Evolutionary conservation across 2,329 filamentous ascomycete species (phyloP), one percentile per base, ranked within the genome.

Genomic region (Didymella pomorum): DNA sequence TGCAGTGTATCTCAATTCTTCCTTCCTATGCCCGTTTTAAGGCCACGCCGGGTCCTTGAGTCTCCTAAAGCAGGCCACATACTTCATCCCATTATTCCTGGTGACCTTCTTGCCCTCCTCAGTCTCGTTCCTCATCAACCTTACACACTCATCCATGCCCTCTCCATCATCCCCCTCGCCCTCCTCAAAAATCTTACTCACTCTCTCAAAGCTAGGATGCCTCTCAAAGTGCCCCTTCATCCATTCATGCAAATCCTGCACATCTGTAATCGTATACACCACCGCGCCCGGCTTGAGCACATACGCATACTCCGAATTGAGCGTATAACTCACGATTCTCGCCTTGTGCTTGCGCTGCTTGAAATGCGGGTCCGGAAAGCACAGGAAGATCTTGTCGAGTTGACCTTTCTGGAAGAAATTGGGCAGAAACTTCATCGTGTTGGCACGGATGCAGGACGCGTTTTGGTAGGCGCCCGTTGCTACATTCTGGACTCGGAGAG

Each of bases 401-500:
- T 97, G 93, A 14, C 80, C 83, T 71, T 89, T 90, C 53, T 79
- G 81, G 82, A 99, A 98, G 83, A 97, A 97, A 75, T 99, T 98
- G 62, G 96, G 94, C n/a, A 99, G 82, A 78, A 98, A 99, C 77
- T 99, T 99, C 95, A 99, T 99, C 5, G 92, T 92, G 80, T 99
- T 99, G 65, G 92, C 91, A 62, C 95, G 89, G 46, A 99, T 82
- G 73, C 92, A 96, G 31, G 90, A 88, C 52, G 94, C 89, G 76
- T 99, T 99, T 73, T 96, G 89, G 76, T 92, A 98, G 45, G 81
- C 77, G 18, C 76, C 60, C 26, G 75, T 73, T 6, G 81, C 79
- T 6, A 79, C 71, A 63, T 86, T 84, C 71, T 93, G 88, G 12
- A 82, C 80, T 4, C 95, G 88, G 18, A 98, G 83, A 4, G 93